A percentile compares a stretch with the other conserved stretches of the same genome.
phyloP scores from a whole-genome alignment of 208 protist genomes.

The Angomonas ambiguus region DNA sequence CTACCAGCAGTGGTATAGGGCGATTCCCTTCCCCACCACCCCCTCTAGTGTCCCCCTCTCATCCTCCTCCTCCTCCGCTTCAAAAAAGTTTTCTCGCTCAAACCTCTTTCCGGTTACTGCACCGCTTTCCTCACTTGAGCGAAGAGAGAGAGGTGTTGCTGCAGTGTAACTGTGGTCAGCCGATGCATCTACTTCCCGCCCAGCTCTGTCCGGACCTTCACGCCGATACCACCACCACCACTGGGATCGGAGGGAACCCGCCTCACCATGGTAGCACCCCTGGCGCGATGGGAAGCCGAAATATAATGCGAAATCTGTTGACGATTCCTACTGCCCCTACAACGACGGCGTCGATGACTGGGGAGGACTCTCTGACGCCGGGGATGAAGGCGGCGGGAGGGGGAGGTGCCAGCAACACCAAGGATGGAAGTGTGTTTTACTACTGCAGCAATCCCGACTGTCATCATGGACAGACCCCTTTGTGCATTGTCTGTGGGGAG shows the following conservation, averaged over 20 bases:
- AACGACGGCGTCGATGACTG: not conserved
- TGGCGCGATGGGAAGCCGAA: not conserved
- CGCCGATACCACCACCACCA: constrained; percentile 14
- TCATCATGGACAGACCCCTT: constrained; percentile 48
- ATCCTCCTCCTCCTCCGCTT: constrained; percentile 7
- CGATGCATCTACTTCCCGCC: constrained; percentile 44
- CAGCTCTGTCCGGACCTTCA: constrained; percentile 18
- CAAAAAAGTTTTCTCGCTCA: not conserved
- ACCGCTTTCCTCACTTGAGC: constrained; percentile 4
- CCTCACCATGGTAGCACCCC: not conserved
- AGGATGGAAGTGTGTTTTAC: not conserved
- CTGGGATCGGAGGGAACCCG: not conserved
- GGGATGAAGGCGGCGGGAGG: constrained; percentile 4
- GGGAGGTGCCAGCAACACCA: not conserved
- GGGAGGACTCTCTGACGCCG: not conserved
- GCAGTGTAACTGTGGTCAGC: constrained; percentile 69
- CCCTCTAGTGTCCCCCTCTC: constrained; percentile 8
- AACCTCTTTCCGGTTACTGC: not conserved
- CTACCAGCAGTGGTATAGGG: not conserved
- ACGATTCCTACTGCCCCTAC: not conserved
- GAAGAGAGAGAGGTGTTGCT: constrained; percentile 38
- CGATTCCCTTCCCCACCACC: constrained; percentile 8
- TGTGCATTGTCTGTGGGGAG: constrained; percentile 80
- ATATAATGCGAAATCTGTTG: not conserved
- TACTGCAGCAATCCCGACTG: constrained; percentile 60